Percentiles rank a stretch among this genome's conserved stretches.
Conservation (phyloP, 352 stramenopile species). For the Globisporangium splendens region DNA sequence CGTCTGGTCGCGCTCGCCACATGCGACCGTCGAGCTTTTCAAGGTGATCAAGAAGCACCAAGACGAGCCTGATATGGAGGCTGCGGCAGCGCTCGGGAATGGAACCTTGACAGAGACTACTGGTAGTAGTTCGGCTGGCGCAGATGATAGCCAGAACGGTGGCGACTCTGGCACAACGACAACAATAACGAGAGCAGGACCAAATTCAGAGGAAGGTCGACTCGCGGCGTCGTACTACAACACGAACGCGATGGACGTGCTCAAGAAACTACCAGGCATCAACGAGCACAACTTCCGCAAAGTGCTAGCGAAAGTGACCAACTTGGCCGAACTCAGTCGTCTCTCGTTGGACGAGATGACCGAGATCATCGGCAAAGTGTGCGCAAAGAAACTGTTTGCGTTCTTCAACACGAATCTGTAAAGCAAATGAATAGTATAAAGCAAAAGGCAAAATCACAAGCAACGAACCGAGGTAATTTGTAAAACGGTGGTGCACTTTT, state of each 20-base stretch:
- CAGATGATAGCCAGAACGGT: conserved; percentile 5
- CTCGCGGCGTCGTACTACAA: conserved; percentile 80
- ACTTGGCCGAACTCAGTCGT: conserved; percentile 72
- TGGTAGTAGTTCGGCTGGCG: conserved; percentile 13
- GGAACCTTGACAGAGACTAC: conserved; percentile 10
- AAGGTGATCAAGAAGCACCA: conserved; percentile 81
- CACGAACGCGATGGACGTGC: conserved; percentile 90
- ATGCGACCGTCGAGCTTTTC: conserved; percentile 88
- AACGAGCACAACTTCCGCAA: conserved; percentile 91
- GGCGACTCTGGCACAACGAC: conserved; percentile 23
- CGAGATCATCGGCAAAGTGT: conserved; percentile 66
- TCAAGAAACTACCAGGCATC: conserved; percentile 95
- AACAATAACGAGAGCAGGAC: conserved; percentile 43
- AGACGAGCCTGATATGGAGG: conserved; percentile 80
- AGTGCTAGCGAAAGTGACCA: conserved; percentile 65
- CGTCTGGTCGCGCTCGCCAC: conserved; percentile 92
- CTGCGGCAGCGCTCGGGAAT: conserved; percentile 61
- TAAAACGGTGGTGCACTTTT: conserved; percentile 4
- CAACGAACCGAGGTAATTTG: conserved; percentile 2
- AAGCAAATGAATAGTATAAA: background rate
- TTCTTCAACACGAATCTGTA: conserved; percentile 80
- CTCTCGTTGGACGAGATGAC: conserved; percentile 60
- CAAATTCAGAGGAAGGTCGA: conserved; percentile 43
- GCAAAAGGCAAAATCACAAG: background rate
- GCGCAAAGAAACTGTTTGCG: conserved; percentile 70